Conservation (phyloP, 306 rosid species). For the Alnus glutinosa region DNA sequence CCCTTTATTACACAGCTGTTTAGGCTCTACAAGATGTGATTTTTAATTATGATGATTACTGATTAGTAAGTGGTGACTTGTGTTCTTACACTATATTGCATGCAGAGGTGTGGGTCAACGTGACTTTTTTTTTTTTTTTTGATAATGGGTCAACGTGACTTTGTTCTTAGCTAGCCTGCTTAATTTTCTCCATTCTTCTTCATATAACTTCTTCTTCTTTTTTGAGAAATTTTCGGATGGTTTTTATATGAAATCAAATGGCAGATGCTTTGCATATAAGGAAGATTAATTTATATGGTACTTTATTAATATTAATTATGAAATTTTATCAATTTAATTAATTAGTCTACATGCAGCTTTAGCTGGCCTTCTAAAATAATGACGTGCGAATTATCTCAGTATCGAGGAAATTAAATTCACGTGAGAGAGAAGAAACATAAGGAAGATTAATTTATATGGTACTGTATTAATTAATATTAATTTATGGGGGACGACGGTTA, state of each 20-base stretch:
- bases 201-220: neutral
- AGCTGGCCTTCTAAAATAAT: neutral
- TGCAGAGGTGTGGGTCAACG: constrained; percentile 14
- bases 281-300: no score
- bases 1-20: constrained; percentile 2
- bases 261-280: neutral
- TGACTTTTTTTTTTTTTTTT: no score
- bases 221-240: no score
- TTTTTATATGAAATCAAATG: no score
- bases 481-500: neutral
- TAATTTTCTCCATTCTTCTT: neutral
- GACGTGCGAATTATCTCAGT: neutral
- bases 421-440: neutral
- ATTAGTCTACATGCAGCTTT: neutral
- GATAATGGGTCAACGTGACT: constrained; percentile 2
- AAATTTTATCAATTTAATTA: neutral
- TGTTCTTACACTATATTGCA: neutral
- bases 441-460: no score
- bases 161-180: neutral
- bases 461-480: no score
- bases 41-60: neutral
- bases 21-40: constrained; percentile 3
- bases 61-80: neutral
- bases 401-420: neutral
- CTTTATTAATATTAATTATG: neutral